Conservation (phyloP, 2,329 filamentous ascomycete genomes). For the Metarhizium guizhouense region DNA sequence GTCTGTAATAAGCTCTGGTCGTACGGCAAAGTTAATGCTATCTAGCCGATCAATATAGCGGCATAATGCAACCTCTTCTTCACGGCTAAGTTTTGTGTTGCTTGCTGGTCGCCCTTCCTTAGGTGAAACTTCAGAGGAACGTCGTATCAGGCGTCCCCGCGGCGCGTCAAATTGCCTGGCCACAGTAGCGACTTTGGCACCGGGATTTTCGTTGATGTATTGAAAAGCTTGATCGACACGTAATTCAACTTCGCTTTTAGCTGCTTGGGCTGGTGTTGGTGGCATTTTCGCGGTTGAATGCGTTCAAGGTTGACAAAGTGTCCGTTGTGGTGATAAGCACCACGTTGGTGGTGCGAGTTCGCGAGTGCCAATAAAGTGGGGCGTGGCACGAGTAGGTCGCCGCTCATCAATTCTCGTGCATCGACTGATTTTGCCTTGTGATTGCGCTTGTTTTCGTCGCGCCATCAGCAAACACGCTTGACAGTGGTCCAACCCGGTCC, state of each 20-base stretch:
- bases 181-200: not conserved
- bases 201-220: not conserved
- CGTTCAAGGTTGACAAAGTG: not conserved
- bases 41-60: slow-evolving; percentile 4
- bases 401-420: too few species aligned
- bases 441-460: too few species aligned
- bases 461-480: too few species aligned
- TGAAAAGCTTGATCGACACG: not conserved
- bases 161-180: not conserved
- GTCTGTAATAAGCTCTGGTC: slow-evolving; percentile 2
- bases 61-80: slow-evolving; percentile 4
- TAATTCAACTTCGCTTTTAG: not conserved
- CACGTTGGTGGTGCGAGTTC: not conserved
- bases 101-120: not conserved
- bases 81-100: not conserved
- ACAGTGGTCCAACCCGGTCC: too few species aligned
- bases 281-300: not conserved
- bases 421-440: too few species aligned
- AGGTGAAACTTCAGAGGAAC: not conserved
- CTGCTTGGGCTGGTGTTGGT: not conserved
- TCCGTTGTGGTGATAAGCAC: not conserved
- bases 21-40: slow-evolving; percentile 2
- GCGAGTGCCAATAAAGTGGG: too few species aligned
- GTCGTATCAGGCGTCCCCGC: not conserved
- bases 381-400: too few species aligned